Percentiles rank a stretch among this genome's conserved stretches.
phyloP scores from a whole-genome alignment of 1,139 yeast species.

The Pichia sp. region DNA sequence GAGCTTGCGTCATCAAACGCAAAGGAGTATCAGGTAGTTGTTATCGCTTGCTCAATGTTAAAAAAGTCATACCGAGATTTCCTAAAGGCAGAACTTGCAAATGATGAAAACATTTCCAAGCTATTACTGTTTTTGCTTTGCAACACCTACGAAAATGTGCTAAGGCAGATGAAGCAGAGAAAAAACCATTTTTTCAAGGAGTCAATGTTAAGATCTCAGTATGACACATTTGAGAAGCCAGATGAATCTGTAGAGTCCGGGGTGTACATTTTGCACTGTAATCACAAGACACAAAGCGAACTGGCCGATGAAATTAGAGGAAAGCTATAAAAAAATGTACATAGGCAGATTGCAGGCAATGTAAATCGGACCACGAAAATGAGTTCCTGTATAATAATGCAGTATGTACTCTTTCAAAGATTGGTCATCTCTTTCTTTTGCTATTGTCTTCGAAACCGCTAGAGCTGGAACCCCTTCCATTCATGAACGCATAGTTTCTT shows the following conservation, averaged over 20 bases:
- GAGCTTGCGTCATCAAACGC: conserved; percentile 37
- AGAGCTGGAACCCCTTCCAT: conserved; percentile 1
- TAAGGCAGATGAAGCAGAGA: conserved; percentile 56
- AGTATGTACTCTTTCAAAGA: not conserved
- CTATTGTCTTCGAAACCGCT: conserved; percentile 1
- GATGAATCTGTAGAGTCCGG: conserved; percentile 12
- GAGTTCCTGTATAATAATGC: not conserved
- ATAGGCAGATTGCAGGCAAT: not conserved
- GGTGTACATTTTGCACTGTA: conserved; percentile 19
- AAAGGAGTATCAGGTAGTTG: conserved; percentile 34
- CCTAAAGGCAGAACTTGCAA: conserved; percentile 38
- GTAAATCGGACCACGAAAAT: not conserved
- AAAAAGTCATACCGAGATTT: conserved; percentile 66
- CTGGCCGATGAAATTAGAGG: conserved; percentile 27
- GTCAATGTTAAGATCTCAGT: conserved; percentile 77
- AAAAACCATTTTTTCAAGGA: conserved; percentile 82
- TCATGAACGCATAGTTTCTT: conserved; percentile 17
- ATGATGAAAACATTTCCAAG: not conserved
- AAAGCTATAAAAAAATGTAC: not conserved
- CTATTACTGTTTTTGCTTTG: conserved; percentile 43
- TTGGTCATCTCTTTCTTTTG: not conserved
- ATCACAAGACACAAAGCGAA: conserved; percentile 36
- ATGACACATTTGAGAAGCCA: conserved; percentile 71
- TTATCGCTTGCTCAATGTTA: conserved; percentile 83
- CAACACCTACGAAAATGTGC: conserved; percentile 58